Evolutionary conservation across 805 yeast species (phyloP), one percentile per base, ranked within the genome.

Genomic region (Teunomyces cretensis): DNA sequence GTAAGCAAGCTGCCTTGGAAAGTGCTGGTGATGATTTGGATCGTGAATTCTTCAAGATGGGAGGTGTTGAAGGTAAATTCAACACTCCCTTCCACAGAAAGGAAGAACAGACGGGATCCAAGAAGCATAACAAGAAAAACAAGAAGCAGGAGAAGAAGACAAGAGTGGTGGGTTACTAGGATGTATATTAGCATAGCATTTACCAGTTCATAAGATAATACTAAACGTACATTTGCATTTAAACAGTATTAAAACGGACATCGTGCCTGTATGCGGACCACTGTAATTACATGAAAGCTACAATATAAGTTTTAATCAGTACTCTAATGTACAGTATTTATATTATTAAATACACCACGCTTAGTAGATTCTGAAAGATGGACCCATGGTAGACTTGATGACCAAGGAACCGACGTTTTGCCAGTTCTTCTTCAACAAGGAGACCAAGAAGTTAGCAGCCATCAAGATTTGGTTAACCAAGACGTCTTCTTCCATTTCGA

Each of bases 351-450:
- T 31, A 32, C 28, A 22, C 13, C 38, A 35, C 38, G 64, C 70
- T 79, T 91, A 94, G 94, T 94, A 94, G 76, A 94, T 85, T 87
- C 98, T 91, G 95, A 84, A 89, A 74, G 98, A 87, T 75, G 98
- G 99, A 81, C 99, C 99, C 99, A 94, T 94, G 78, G 98, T 83
- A 56, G 97, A 89, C 84, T 94, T 94, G 83, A 94, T 86, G 73
- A 91, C 97, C 77, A 94, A 81, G 71, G 99, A 94, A 69, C 99
- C 99, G 73, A 94, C 97, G 80, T 94, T 94, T 85, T 94, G 99
- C 99, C 99, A 94, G 96, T 94, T 89, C 92, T 94, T 94, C 96
- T 94, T 94, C 77, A 94, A 84, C 78, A 94, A 81, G 61, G 99
- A 94, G 64, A 94, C 99, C 76, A 94, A 87, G 86, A 94, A 94